Base-by-base conservation (phyloP, 2,329 filamentous ascomycete species). In the Hypomyces rosellus region DNA sequence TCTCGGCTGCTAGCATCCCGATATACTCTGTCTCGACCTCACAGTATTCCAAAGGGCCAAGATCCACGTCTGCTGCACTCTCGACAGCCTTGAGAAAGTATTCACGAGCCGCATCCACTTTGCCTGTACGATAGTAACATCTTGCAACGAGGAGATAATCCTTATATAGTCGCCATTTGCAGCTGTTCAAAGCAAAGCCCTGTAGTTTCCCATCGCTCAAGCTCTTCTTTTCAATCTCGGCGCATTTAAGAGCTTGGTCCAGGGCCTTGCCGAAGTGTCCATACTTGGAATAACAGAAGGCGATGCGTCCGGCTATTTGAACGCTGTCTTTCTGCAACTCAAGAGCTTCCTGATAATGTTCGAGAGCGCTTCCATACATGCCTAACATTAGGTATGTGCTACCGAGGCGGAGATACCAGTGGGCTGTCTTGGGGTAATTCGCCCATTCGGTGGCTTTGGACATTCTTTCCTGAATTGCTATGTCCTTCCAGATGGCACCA, bases 161-260 rank as follows among this genome's bases (percentile, higher is more conserved):
- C 45, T 69, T 69, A 55, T 73, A 73, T 1, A 73, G 55, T 1
- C 70, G 62, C 69, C 69, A 72, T 48, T 60, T 66, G 43, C 61
- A 63, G 33, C 61, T 62, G 16, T 56, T 59, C 3, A 63, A 53
- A 2, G 62, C 58, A 2, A 56, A 47, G 0, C 52, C 59, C 0
- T 63, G 57, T 3, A 64, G 59, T 4, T 57, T 55, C 0, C 62
- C 60, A 2, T 62, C 55, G 0, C 53, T 55, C 3, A 69, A 58
- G 14, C 57, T 62, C 8, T 62, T 59, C 34, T 65, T 56, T 18
- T 72, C 69, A 2, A 67, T 62, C 1, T 51, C 55, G 11, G 69
- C 68, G 37, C 69, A 73, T 52, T 66, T 63, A 2, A 70, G 60
- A 5, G 67, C 63, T 34, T 66, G 59, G 1, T 65, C 55, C 2